These are phyloP conservation scores for Arabidopsis suecica DNA, from an alignment of 345 rosid genomes.

Conservation along the genomic window DNA sequence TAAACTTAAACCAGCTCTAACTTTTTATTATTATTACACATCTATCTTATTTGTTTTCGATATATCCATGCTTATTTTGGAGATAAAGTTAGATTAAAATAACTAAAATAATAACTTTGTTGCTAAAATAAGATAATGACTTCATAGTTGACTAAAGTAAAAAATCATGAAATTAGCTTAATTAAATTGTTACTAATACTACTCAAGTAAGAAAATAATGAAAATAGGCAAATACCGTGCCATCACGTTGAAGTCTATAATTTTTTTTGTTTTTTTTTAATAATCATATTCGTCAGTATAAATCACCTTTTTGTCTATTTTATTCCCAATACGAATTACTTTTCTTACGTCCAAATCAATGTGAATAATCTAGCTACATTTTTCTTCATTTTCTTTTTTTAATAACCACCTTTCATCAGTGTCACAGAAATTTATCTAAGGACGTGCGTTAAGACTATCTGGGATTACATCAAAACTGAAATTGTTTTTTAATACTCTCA, in stretches of 20 bases:
- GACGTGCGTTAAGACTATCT: slow-evolving; percentile 9
- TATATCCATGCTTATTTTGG: background rate
- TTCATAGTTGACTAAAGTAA: background rate
- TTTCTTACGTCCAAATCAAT: background rate
- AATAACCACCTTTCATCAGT: background rate
- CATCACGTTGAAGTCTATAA: slow-evolving; percentile 26
- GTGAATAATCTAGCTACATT: background rate
- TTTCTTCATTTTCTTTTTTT: background rate
- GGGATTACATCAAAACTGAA: background rate
- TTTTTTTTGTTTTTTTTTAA: background rate
- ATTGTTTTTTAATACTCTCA: background rate
- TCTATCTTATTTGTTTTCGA: background rate
- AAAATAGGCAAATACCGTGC: slow-evolving; percentile 11
- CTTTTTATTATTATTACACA: background rate
- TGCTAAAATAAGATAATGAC: slow-evolving; percentile 5
- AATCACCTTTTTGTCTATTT: no score
- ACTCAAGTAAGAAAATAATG: no score
- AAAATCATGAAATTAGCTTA: background rate
- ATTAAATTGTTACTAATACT: background rate
- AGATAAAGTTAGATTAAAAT: background rate
- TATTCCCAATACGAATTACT: no score
- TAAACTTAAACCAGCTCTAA: background rate
- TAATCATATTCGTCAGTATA: background rate
- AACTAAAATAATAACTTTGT: background rate
- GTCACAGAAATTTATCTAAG: background rate